A percentile compares a stretch with the other conserved stretches of the same genome.
phyloP scores from a whole-genome alignment of 148 eudicot species.

The Diospyros lotus region DNA sequence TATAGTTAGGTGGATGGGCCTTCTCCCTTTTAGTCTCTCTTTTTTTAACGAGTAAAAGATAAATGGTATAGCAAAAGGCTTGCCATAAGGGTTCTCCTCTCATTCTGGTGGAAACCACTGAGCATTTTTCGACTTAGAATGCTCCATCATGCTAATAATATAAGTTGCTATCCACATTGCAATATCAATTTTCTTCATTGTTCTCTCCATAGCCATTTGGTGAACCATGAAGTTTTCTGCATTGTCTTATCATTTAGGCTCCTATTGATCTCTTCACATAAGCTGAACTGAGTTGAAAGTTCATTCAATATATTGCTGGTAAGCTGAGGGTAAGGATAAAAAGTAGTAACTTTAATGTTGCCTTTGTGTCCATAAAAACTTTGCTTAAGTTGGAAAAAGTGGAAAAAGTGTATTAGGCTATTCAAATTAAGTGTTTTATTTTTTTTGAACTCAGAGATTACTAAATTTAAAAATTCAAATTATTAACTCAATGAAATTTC shows the following conservation, averaged over 20 bases:
- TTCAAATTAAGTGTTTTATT: neutral
- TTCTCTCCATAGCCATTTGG: neutral
- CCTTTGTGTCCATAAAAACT: neutral
- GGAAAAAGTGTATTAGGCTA: neutral
- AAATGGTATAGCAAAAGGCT: too few relatives aligned
- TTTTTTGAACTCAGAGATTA: neutral
- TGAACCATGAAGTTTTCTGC: neutral
- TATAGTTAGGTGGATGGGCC: too few relatives aligned
- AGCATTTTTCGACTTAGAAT: too few relatives aligned
- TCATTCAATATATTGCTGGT: too few relatives aligned
- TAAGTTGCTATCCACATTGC: neutral
- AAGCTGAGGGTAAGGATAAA: too few relatives aligned
- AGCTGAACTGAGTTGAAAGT: neutral
- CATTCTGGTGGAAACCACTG: too few relatives aligned
- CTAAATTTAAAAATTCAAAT: neutral
- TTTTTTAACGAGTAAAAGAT: too few relatives aligned
- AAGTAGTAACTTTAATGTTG: neutral
- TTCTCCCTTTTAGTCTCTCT: too few relatives aligned
- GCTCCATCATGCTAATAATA: neutral
- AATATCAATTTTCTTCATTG: neutral
- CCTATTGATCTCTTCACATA: neutral
- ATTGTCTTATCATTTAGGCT: neutral
- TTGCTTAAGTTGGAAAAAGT: neutral
- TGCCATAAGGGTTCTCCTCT: too few relatives aligned
- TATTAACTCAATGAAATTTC: neutral